Evolutionary conservation across 192 early-diverging fungal genomes (phyloP), one percentile per base, ranked within the genome.

Genomic region (Coemansia sp.): DNA sequence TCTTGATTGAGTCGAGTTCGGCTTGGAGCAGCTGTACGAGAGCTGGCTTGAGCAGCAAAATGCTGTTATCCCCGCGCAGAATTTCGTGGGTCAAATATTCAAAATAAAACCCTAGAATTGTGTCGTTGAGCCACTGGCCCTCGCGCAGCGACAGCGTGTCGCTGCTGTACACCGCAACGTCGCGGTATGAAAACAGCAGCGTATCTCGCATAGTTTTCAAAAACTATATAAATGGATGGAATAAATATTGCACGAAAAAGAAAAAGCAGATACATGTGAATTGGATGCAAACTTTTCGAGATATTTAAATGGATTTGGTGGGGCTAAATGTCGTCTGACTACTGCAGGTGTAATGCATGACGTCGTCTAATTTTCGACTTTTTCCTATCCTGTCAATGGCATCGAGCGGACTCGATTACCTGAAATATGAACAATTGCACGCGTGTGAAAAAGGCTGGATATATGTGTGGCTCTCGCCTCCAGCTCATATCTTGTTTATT

Each of bases 51-150:
- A 81, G 78, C 27, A 81, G 64, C 35, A 81, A 22, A 2, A 75
- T 41, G 11, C 41, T 60, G 41, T 32, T 37, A 41, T 69, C 69
- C 56, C 69, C 66, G 1, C 39, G 23, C 4, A 81, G 58, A 1
- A 81, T 63, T 21, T 81, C 63, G 63, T 72, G 68, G 4, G 62
- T 56, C 39, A 81, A 51, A 38, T 81, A 81, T 35, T 81, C 73
- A 45, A 72, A 81, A 56, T 81, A 81, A 37, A 81, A 81, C 19
- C 72, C 63, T n/a, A 81, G 27, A 10, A 81, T 66, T 4, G 65
- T 37, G 38, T 81, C 78, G 69, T 60, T 81, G 8, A 81, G 63
- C 69, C 73, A 75, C 17, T 61, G 55, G 17, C 78, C 78, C 5
- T 72, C 73, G 43, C 32, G 63, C 38, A 81, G 56, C 23, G 78